Evolutionary conservation across 495 filamentous ascomycete genomes (phyloP).

Genomic region (Eremomyces bilateralis): DNA sequence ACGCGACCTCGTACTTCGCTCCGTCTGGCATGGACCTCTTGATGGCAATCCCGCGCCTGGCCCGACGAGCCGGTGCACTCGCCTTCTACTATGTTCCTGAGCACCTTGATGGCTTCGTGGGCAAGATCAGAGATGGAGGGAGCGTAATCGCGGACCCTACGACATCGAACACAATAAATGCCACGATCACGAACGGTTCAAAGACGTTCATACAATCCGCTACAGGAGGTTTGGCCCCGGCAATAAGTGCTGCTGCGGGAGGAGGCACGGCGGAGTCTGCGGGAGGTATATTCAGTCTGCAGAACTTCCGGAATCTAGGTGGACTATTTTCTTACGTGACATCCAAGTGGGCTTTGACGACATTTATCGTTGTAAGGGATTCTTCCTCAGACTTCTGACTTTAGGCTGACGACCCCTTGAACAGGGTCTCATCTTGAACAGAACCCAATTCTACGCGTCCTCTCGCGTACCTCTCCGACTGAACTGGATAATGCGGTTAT

Average conservation of each 20-base stretch:
- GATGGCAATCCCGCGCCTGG: constrained; percentile 37
- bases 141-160: constrained; percentile 37
- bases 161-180: constrained; percentile 12
- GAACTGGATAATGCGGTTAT: constrained; percentile 45
- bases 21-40: constrained; percentile 27
- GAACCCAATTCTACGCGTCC: constrained; percentile 82
- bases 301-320: constrained; percentile 38
- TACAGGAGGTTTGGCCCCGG: constrained; percentile 15
- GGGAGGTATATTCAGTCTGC: constrained; percentile 10
- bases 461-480: constrained; percentile 55
- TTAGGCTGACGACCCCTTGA: constrained; percentile 6
- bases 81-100: constrained; percentile 36
- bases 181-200: constrained; percentile 14
- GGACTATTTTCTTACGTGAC: constrained; percentile 82
- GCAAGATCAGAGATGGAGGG: constrained; percentile 29
- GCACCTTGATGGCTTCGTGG: constrained; percentile 33
- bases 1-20: constrained; percentile 4
- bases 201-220: constrained; percentile 15
- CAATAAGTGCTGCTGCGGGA: constrained; percentile 2
- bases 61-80: constrained; percentile 35
- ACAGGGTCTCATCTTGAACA: constrained; percentile 70
- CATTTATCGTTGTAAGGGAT: constrained; percentile 45
- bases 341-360: constrained; percentile 80
- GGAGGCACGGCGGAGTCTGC: not conserved
- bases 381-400: not conserved